Base-by-base conservation (phyloP, 345 rosid genomes). In the Lumnitzera littorea region DNA sequence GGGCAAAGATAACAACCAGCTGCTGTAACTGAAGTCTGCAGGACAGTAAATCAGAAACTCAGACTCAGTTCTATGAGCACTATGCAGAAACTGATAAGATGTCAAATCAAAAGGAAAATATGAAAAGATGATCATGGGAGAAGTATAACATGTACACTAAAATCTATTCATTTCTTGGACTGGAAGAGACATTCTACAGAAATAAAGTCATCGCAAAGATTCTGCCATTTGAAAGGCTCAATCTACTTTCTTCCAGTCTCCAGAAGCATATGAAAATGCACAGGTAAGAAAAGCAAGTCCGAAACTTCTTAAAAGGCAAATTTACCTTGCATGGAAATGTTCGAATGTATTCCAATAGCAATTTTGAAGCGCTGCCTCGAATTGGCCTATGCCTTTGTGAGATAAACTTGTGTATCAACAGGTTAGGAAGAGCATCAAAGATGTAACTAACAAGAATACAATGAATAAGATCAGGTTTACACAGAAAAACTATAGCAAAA, bases 1-100 rank as follows among this genome's bases (percentile, higher is more conserved):
- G 98, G 96, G 72, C 87, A 84, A 69, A 92, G 86, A 75, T 84
- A 85, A 73, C 98, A 92, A 64, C 97, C 98, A 71, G 96, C 88
- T 52, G 86, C 98, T 46, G 98, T 84, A 61, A 89, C 74, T 63
- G 95, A 89, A 63, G 84, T 81, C 98, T 92, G 82, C 62, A 62
- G 14, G 24, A 73, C 43, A 54, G 20, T 57, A 17, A 20, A 43
- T 14, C 17, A 62, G 50, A 48, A 24, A 48, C 54, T 48, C 24
- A 53, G 50, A 23, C 52, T 23, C 7, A 2, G 31, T 36, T 36
- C 43, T 36, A 9, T 9, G 7, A 6, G 7, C 7, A 7, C 43
- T 36, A 36, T 9, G 11, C 43, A 36, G 43, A 36, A 36, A 36
- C 43, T 36, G 43, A 36, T 36, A 5, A 36, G 43, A 36, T 9